phyloP scores from a whole-genome alignment of 495 filamentous ascomycete genomes.

The Neurospora sp. region DNA sequence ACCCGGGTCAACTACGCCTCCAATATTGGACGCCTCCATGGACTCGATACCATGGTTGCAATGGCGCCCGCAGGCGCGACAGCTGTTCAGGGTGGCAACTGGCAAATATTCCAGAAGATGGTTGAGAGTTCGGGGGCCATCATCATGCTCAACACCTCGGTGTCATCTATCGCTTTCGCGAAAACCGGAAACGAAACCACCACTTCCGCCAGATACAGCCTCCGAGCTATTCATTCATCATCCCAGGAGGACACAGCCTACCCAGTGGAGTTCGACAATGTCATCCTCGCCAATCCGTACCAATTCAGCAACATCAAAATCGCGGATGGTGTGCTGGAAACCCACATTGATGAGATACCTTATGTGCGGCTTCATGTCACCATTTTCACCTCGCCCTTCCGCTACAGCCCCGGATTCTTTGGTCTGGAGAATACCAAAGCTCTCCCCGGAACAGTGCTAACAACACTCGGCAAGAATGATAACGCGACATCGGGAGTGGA shows the following conservation, averaged over 20 bases:
- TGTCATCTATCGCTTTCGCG: slow-evolving; percentile 48
- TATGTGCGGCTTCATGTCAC: slow-evolving; percentile 84
- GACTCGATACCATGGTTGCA: slow-evolving; percentile 73
- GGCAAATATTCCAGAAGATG: slow-evolving; percentile 87
- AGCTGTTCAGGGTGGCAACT: slow-evolving; percentile 78
- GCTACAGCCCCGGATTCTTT: slow-evolving; percentile 60
- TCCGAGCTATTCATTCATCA: slow-evolving; percentile 34
- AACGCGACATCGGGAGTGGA: slow-evolving; percentile 33
- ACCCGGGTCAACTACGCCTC: slow-evolving; percentile 95
- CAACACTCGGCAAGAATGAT: slow-evolving; percentile 59
- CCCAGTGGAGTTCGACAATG: slow-evolving; percentile 55
- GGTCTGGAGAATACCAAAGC: slow-evolving; percentile 39
- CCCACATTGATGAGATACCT: slow-evolving; percentile 59
- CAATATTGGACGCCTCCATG: slow-evolving; percentile 77
- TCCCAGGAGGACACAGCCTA: slow-evolving; percentile 12
- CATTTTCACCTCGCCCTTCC: slow-evolving; percentile 67
- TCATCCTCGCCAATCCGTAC: slow-evolving; percentile 71
- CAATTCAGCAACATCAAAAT: slow-evolving; percentile 55
- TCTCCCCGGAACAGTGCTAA: slow-evolving; percentile 68
- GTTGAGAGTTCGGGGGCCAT: slow-evolving; percentile 50
- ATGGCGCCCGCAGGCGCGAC: slow-evolving; percentile 85
- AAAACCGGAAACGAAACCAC: slow-evolving; percentile 6
- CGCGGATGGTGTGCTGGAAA: slow-evolving; percentile 30
- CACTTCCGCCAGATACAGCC: slow-evolving; percentile 35
- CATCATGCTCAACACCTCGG: slow-evolving; percentile 59